Percentiles rank a stretch among this genome's conserved stretches.
Conservation (phyloP, 2,329 filamentous ascomycete species). For the Trichoderma atrobrunneum region DNA sequence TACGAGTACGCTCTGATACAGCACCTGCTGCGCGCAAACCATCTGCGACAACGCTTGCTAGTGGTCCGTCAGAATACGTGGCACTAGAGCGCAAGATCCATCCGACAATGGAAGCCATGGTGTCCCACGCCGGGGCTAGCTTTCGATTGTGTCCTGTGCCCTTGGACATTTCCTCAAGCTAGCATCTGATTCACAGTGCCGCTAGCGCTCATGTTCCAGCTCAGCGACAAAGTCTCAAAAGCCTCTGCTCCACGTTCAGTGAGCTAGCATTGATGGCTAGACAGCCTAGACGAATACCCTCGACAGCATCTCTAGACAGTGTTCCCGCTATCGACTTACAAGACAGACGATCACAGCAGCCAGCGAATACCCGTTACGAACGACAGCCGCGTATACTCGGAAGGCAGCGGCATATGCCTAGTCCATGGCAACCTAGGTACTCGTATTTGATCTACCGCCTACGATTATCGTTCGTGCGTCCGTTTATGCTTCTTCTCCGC, state of each 20-base stretch:
- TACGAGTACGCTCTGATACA: background rate
- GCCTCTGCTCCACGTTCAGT: background rate
- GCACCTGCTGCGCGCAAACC: background rate
- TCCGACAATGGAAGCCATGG: background rate
- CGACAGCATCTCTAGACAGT: background rate
- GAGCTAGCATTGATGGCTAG: background rate
- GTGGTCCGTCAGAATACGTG: background rate
- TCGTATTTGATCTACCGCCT: background rate
- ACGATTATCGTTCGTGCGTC: background rate
- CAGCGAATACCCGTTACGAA: background rate
- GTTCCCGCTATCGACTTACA: background rate
- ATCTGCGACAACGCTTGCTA: background rate
- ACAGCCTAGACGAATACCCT: background rate
- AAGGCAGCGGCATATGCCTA: background rate
- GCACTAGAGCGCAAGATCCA: background rate
- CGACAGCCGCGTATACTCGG: background rate
- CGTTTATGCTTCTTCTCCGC: background rate
- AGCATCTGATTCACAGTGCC: background rate
- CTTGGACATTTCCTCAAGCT: background rate
- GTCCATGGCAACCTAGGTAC: background rate
- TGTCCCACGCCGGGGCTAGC: background rate
- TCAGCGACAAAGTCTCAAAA: background rate
- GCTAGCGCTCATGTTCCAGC: background rate
- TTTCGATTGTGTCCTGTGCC: background rate
- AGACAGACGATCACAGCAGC: background rate